Conservation (phyloP, 108 stramenopile species). For the Skeletonema grethae region DNA sequence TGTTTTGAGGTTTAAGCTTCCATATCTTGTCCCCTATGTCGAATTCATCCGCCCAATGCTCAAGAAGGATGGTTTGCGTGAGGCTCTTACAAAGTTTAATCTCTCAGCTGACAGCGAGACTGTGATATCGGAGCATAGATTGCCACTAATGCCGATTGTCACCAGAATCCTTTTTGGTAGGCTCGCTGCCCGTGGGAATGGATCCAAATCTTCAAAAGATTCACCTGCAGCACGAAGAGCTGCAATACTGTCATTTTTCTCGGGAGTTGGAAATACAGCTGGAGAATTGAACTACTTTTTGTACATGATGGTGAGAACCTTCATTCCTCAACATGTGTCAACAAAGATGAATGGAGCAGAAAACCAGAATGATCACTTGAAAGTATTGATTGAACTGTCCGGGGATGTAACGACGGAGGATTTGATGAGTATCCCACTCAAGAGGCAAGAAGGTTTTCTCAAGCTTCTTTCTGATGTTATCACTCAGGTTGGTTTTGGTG, state of each 20-base stretch:
- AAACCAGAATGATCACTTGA: constrained; percentile 14
- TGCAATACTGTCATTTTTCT: constrained; percentile 79
- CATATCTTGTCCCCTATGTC: constrained; percentile 60
- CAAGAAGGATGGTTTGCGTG: constrained; percentile 67
- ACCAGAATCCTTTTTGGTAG: constrained; percentile 82
- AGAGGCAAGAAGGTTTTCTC: constrained; percentile 78
- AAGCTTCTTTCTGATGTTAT: constrained; percentile 78
- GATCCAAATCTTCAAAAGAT: constrained; percentile 70
- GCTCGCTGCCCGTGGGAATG: constrained; percentile 55
- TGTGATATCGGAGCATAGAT: constrained; percentile 59
- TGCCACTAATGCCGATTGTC: constrained; percentile 59
- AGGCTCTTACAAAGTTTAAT: constrained; percentile 69
- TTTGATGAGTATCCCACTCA: constrained; percentile 40
- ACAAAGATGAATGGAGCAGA: constrained; percentile 38
- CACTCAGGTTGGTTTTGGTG: constrained; percentile 73
- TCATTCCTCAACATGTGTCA: constrained; percentile 49
- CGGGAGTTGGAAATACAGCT: constrained; percentile 58
- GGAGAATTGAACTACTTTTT: constrained; percentile 73
- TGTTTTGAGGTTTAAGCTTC: constrained; percentile 64
- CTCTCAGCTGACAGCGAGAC: constrained; percentile 47
- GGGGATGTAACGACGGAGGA: constrained; percentile 24
- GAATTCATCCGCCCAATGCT: constrained; percentile 57
- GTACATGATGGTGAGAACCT: constrained; percentile 76
- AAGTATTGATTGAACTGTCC: constrained; percentile 25
- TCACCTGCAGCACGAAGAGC: constrained; percentile 72